Percentiles rank a stretch among this genome's conserved stretches.
Evolutionary conservation across 495 filamentous ascomycete species (phyloP).

Genomic region (Penicillium ochrochloron): DNA sequence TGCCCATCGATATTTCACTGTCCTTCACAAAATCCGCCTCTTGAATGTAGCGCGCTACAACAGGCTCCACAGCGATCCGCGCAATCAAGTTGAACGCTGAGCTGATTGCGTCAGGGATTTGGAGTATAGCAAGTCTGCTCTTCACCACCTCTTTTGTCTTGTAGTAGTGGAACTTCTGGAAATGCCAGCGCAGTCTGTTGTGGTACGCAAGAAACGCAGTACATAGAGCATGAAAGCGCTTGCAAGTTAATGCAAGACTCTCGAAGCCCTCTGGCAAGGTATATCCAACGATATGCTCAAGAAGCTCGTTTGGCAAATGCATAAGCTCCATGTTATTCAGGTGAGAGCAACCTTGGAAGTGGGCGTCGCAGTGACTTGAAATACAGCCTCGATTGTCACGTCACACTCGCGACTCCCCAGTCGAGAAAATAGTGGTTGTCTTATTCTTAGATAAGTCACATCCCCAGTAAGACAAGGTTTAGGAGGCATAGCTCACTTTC

Average conservation of each 20-base stretch:
- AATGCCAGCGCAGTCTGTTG: conserved; percentile 39
- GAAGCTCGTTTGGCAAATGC: conserved; percentile 13
- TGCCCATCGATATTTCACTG: conserved; percentile 25
- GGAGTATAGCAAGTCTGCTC: conserved; percentile 14
- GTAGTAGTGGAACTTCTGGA: conserved; percentile 38
- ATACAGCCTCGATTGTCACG: conserved; percentile 7
- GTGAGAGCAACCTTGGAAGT: conserved; percentile 19
- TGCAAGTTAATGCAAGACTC: conserved; percentile 45
- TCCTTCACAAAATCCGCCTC: conserved; percentile 34
- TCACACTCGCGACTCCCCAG: conserved; percentile 13
- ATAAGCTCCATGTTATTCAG: conserved; percentile 13
- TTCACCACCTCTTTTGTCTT: conserved; percentile 20
- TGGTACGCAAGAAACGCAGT: conserved; percentile 35
- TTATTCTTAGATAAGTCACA: neutral
- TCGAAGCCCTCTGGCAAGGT: conserved; percentile 45
- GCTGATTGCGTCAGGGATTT: conserved; percentile 14
- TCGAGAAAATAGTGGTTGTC: neutral
- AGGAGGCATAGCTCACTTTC: neutral
- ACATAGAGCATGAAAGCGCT: conserved; percentile 32
- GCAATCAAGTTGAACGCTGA: conserved; percentile 35
- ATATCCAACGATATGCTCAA: conserved; percentile 14
- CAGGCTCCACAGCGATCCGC: conserved; percentile 39
- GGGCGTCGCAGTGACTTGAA: conserved; percentile 14
- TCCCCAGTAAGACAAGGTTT: neutral
- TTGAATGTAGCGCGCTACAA: conserved; percentile 41